phyloP scores from a whole-genome alignment of 148 eudicot genomes.

The Silene uniflora region DNA sequence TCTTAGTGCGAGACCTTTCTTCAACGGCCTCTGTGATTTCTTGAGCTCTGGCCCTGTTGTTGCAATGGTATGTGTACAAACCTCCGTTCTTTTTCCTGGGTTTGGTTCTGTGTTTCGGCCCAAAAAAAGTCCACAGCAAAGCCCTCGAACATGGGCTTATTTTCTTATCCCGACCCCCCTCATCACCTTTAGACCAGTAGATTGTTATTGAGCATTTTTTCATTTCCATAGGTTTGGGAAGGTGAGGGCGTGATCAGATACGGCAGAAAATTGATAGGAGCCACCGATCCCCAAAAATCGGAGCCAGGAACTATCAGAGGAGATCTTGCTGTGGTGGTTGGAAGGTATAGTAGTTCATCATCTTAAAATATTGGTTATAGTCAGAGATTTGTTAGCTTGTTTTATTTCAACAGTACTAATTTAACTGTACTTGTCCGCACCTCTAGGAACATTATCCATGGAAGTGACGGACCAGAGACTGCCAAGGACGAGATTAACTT shows the following conservation, averaged over 20 bases:
- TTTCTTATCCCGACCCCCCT: not conserved
- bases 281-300: conserved; percentile 95
- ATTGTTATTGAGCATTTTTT: conserved; percentile 1
- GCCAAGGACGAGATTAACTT: conserved; percentile 86
- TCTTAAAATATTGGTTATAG: not conserved
- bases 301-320: conserved; percentile 99
- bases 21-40: conserved; percentile 84
- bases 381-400: not conserved
- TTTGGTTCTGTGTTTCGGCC: conserved; percentile 51
- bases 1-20: conserved; percentile 93
- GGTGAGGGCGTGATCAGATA: conserved; percentile 95
- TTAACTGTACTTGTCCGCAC: not conserved
- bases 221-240: conserved; percentile 85
- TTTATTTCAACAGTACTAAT: not conserved
- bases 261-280: conserved; percentile 95
- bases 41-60: conserved; percentile 98
- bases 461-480: conserved; percentile 98
- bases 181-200: not conserved
- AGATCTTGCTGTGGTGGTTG: conserved; percentile 91
- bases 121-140: conserved; percentile 23
- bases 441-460: conserved; percentile 85
- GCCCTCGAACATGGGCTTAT: not conserved
- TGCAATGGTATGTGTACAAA: conserved; percentile 66
- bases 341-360: conserved; percentile 52
- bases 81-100: conserved; percentile 71